Conservation (phyloP, 2,329 filamentous ascomycete species). For the Rutstroemia sp. region DNA sequence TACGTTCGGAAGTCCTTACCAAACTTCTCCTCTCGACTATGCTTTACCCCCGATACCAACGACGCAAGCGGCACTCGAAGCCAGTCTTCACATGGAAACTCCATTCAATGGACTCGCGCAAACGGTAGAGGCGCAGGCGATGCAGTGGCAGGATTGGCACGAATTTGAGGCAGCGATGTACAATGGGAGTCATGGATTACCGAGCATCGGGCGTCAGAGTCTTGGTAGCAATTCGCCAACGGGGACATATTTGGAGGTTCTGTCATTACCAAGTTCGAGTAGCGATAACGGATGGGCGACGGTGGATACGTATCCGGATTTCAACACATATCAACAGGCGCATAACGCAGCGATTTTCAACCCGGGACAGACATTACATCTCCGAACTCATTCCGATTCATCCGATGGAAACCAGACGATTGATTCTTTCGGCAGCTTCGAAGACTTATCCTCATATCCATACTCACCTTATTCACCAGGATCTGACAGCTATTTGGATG, state of each 20-base stretch:
- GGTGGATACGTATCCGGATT: conserved; percentile 67
- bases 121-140: conserved; percentile 49
- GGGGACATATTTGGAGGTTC: conserved; percentile 75
- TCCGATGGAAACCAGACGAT: conserved; percentile 58
- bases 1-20: conserved; percentile 25
- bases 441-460: conserved; percentile 59
- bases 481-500: conserved; percentile 67
- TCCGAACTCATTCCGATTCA: conserved; percentile 80
- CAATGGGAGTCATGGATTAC: conserved; percentile 40
- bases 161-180: conserved; percentile 68
- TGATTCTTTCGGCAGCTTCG: conserved; percentile 63
- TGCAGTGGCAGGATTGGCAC: conserved; percentile 68
- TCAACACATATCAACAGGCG: conserved; percentile 57
- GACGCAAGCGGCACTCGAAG: conserved; percentile 53
- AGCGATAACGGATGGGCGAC: conserved; percentile 84
- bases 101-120: conserved; percentile 52
- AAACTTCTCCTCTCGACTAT: conserved; percentile 27
- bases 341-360: conserved; percentile 70
- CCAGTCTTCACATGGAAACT: conserved; percentile 52
- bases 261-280: conserved; percentile 71
- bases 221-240: conserved; percentile 61
- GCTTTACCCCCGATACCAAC: conserved; percentile 47
- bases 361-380: conserved; percentile 81
- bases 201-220: conserved; percentile 39
- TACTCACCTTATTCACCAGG: conserved; percentile 76